Evolutionary conservation across 371 early-diverging fungal species (phyloP).

Genomic region (Mortierella sp.): DNA sequence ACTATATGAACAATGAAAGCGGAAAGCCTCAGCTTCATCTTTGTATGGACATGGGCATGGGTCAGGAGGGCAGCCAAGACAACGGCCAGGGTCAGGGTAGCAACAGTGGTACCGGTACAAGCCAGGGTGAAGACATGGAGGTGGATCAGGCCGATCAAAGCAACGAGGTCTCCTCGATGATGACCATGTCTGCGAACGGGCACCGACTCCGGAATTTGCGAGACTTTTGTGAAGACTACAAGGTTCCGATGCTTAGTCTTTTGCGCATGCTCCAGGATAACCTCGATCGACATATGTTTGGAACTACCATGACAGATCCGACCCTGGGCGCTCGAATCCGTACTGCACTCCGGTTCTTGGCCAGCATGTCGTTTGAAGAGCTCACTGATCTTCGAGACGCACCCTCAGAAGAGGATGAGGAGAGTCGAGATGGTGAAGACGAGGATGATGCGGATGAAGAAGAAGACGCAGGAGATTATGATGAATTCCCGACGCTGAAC

Average conservation of each 20-base stretch:
- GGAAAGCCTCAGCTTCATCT: too few species aligned
- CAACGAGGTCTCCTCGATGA: too few species aligned
- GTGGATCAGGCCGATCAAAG: too few species aligned
- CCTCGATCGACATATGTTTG: not conserved
- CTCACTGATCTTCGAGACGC: constrained; percentile 12
- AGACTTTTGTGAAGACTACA: constrained; percentile 6
- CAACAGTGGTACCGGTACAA: too few species aligned
- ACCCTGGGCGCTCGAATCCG: constrained; percentile 10
- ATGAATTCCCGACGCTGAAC: constrained; percentile 30
- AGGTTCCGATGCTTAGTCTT: constrained; percentile 30
- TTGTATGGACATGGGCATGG: too few species aligned
- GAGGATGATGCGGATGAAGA: constrained; percentile 23
- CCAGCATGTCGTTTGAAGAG: constrained; percentile 7
- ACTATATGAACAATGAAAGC: constrained; percentile 14
- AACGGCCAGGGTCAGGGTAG: too few species aligned
- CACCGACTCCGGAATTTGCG: constrained; percentile 9
- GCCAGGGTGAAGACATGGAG: too few species aligned
- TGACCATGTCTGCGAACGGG: too few species aligned
- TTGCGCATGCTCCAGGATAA: constrained; percentile 20
- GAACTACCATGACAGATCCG: constrained; percentile 1
- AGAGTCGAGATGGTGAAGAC: constrained; percentile 55
- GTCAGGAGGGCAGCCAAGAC: too few species aligned
- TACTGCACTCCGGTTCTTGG: constrained; percentile 20
- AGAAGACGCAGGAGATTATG: constrained; percentile 49
- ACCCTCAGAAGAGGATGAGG: constrained; percentile 33